Conservation (phyloP, 371 early-diverging fungal genomes). For the Mortierella sp. region DNA sequence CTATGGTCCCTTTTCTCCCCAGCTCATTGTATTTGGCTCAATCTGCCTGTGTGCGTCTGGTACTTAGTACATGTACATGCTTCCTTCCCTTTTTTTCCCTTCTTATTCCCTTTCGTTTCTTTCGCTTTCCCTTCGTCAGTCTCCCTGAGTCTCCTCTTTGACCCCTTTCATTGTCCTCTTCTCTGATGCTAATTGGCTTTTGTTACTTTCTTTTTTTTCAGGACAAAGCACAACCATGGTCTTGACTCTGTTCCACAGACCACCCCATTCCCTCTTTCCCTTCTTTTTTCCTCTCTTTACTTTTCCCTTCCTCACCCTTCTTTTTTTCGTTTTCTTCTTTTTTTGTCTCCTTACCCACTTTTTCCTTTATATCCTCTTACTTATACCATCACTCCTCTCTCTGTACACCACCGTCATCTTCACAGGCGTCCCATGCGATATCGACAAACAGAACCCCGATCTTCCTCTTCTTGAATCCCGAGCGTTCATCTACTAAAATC, state of each 20-base stretch:
- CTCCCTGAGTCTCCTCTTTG: background rate
- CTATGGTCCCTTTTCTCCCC: background rate
- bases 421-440: background rate
- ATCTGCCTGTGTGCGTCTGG: constrained; percentile 11
- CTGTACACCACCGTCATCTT: background rate
- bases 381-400: background rate
- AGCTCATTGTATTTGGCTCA: constrained; percentile 4
- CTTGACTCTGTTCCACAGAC: constrained; percentile 13
- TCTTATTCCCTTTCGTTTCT: background rate
- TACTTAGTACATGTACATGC: background rate
- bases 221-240: constrained; percentile 6
- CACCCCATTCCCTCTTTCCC: background rate
- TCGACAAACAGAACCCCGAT: background rate
- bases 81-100: background rate
- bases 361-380: background rate
- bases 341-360: background rate
- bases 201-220: background rate
- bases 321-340: background rate
- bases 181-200: background rate
- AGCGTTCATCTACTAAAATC: background rate
- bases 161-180: constrained; percentile 17
- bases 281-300: background rate
- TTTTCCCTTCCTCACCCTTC: background rate
- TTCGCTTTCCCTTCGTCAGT: background rate
- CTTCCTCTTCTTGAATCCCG: constrained; percentile 11